These are phyloP conservation scores for Dianthus caryophyllus DNA, from an alignment of 148 eudicot genomes.

Conservation along the genomic window DNA sequence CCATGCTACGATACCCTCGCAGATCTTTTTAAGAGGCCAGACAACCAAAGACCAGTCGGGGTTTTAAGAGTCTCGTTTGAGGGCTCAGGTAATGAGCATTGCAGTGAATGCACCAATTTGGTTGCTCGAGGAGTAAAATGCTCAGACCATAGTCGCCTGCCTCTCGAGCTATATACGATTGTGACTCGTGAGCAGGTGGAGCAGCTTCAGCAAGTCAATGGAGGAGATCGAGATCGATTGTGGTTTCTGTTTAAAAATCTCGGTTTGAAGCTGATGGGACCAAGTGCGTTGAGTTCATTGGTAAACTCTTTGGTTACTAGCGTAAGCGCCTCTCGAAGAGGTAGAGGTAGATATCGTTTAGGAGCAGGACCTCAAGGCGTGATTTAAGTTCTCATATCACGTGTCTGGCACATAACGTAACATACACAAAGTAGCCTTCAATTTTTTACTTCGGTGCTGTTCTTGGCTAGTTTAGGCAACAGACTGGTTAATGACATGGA, in stretches of 20 bases:
- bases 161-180: slow-evolving; percentile 55
- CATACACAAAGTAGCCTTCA: slow-evolving; percentile 10
- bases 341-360: slow-evolving; percentile 45
- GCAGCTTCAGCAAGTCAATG: slow-evolving; percentile 47
- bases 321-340: slow-evolving; percentile 50
- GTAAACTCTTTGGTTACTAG: slow-evolving; percentile 44
- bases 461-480: slow-evolving; percentile 14
- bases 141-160: slow-evolving; percentile 29
- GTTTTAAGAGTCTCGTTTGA: slow-evolving; percentile 51
- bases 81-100: slow-evolving; percentile 25
- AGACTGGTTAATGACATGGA: not conserved
- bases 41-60: slow-evolving; percentile 51
- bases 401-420: not conserved
- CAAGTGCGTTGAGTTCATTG: slow-evolving; percentile 39
- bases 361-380: slow-evolving; percentile 17
- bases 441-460: slow-evolving; percentile 18
- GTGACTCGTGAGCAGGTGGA: slow-evolving; percentile 65
- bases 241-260: slow-evolving; percentile 44
- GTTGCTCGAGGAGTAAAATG: slow-evolving; percentile 29
- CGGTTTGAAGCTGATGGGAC: slow-evolving; percentile 70
- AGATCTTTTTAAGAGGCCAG: slow-evolving; percentile 65
- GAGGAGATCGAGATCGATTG: slow-evolving; percentile 48
- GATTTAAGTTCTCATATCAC: not conserved
- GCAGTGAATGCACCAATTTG: slow-evolving; percentile 26
- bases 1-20: slow-evolving; percentile 40